phyloP scores from a whole-genome alignment of 1,284 basidiomycete species.

The Irpex sp. region DNA sequence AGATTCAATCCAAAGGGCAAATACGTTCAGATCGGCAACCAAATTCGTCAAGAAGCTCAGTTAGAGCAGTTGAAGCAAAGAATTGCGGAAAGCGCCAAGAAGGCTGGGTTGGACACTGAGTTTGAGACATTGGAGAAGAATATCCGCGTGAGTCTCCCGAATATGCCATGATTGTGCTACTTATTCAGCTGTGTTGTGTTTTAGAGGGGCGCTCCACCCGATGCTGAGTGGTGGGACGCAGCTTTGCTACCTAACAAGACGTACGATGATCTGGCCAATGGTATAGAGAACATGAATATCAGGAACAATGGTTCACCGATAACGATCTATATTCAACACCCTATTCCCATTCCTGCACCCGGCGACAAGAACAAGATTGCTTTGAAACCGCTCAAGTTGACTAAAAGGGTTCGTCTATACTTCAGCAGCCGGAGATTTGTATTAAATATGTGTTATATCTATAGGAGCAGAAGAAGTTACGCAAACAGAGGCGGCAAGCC shows the following conservation, averaged over 20 bases:
- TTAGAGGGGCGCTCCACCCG: constrained; percentile 82
- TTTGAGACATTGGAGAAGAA: constrained; percentile 88
- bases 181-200: neutral
- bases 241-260: constrained; percentile 77
- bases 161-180: neutral
- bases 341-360: constrained; percentile 93
- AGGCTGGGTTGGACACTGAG: constrained; percentile 91
- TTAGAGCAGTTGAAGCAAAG: constrained; percentile 90
- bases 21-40: constrained; percentile 82
- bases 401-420: constrained; percentile 61
- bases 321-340: constrained; percentile 93
- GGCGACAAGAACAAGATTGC: constrained; percentile 77
- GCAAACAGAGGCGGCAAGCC: constrained; percentile 83
- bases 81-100: constrained; percentile 88
- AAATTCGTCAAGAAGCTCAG: constrained; percentile 80
- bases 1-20: constrained; percentile 91
- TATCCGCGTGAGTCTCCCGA: constrained; percentile 57
- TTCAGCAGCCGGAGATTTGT: neutral
- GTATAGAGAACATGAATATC: constrained; percentile 58
- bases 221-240: constrained; percentile 97
- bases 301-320: constrained; percentile 72
- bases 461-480: constrained; percentile 95
- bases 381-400: constrained; percentile 85
- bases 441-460: constrained; percentile 8
- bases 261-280: constrained; percentile 72